These are phyloP conservation scores for Leptographium radiaticola DNA, from an alignment of 2,329 filamentous ascomycete genomes.

Conservation along the genomic window DNA sequence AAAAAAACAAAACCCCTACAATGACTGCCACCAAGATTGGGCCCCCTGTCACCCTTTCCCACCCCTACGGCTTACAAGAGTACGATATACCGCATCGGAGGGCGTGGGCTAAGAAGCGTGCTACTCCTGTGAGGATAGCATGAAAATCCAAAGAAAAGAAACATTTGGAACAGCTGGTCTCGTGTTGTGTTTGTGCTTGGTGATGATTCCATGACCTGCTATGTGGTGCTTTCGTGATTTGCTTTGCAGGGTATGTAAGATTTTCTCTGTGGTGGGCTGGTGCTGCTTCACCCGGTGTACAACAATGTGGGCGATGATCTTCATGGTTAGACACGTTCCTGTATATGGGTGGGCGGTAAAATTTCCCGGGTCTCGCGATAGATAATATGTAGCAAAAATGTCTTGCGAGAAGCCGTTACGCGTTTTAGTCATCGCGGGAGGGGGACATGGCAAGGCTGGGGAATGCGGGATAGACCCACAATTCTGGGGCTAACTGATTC, in stretches of 20 bases:
- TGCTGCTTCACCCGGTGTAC: too few species aligned
- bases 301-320: too few species aligned
- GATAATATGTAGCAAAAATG: too few species aligned
- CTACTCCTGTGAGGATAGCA: conserved; percentile 2
- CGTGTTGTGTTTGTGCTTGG: background rate
- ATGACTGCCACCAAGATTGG: background rate
- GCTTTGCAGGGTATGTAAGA: background rate
- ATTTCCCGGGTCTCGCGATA: background rate
- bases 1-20: conserved; percentile 3
- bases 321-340: too few species aligned
- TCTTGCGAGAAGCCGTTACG: too few species aligned
- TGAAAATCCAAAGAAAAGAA: background rate
- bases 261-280: too few species aligned
- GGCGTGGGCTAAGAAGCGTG: background rate
- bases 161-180: background rate
- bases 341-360: too few species aligned
- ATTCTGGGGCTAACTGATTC: background rate
- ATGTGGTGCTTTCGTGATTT: background rate
- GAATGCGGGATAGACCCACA: background rate
- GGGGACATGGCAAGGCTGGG: background rate
- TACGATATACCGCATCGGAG: background rate
- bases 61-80: background rate
- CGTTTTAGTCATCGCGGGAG: background rate
- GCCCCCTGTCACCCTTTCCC: background rate
- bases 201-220: background rate